A percentile compares a stretch with the other conserved stretches of the same genome.
Evolutionary conservation across 169 alveolate genomes (phyloP).

Genomic region (Plasmodium cynomolgi): DNA sequence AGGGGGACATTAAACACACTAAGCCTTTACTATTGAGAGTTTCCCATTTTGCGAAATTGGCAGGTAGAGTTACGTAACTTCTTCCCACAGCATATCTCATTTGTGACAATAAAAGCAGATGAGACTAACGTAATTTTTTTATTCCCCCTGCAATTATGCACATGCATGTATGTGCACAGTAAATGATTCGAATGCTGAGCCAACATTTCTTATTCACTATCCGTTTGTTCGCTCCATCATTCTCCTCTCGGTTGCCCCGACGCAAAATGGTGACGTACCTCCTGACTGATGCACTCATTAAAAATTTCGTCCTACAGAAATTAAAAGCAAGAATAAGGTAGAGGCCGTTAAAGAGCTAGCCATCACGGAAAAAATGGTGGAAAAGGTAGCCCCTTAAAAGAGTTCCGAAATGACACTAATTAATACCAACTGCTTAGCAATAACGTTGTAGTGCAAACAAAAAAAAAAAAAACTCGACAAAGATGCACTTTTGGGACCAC

Average conservation of each 20-base stretch:
- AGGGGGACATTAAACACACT: conserved; percentile 9
- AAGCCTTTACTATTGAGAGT: conserved; percentile 53
- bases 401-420: neutral
- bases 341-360: conserved; percentile 39
- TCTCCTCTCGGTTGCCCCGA: neutral
- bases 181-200: neutral
- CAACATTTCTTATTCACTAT: neutral
- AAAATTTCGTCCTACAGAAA: conserved; percentile 7
- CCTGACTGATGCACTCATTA: neutral
- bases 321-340: conserved; percentile 32
- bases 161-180: neutral
- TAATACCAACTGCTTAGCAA: neutral
- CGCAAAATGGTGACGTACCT: neutral
- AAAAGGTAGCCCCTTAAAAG: conserved; percentile 3
- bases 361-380: conserved; percentile 13
- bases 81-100: neutral
- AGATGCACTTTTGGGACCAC: neutral
- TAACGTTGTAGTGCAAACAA: neutral
- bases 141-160: neutral
- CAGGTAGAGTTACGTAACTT: conserved; percentile 3
- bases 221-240: neutral
- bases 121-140: neutral
- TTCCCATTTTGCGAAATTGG: conserved; percentile 33
- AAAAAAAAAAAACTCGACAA: neutral
- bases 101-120: neutral